Conservation (phyloP, 2,329 filamentous ascomycete species). For the Huntiella bhutanensis region DNA sequence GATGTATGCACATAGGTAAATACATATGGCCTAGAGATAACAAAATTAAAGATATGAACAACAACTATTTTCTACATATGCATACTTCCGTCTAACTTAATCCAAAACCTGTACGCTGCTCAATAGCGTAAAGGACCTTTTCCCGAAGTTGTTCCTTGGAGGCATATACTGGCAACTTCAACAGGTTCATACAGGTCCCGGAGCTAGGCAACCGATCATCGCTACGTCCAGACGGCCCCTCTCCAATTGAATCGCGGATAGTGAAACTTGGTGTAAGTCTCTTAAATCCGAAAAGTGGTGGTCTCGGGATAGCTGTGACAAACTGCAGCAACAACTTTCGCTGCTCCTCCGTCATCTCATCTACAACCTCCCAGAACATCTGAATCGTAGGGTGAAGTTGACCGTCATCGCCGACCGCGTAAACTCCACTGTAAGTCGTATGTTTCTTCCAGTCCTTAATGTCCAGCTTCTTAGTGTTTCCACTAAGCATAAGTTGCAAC, state of each 20-base stretch:
- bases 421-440: conserved; percentile 75
- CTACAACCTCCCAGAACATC: conserved; percentile 85
- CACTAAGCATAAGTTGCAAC: conserved; percentile 80
- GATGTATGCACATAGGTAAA: too few species aligned
- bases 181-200: conserved; percentile 85
- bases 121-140: conserved; percentile 79
- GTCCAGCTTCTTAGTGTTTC: conserved; percentile 70
- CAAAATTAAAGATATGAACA: too few species aligned
- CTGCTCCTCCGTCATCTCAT: conserved; percentile 53
- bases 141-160: conserved; percentile 45
- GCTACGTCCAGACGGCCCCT: conserved; percentile 29
- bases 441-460: conserved; percentile 68
- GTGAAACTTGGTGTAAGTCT: conserved; percentile 73
- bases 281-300: conserved; percentile 73
- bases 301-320: conserved; percentile 80
- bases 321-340: conserved; percentile 81
- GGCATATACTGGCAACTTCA: conserved; percentile 76
- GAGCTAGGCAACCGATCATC: conserved; percentile 62
- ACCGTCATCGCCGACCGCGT: conserved; percentile 73
- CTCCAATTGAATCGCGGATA: conserved; percentile 52
- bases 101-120: conserved; percentile 84
- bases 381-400: conserved; percentile 69
- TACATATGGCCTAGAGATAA: too few species aligned
- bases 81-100: conserved; percentile 30
- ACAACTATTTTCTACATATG: not conserved